Percentiles rank a stretch among this genome's conserved stretches.
Conservation (phyloP, 495 filamentous ascomycete species). For the Hyaloscypha hepaticicola region DNA sequence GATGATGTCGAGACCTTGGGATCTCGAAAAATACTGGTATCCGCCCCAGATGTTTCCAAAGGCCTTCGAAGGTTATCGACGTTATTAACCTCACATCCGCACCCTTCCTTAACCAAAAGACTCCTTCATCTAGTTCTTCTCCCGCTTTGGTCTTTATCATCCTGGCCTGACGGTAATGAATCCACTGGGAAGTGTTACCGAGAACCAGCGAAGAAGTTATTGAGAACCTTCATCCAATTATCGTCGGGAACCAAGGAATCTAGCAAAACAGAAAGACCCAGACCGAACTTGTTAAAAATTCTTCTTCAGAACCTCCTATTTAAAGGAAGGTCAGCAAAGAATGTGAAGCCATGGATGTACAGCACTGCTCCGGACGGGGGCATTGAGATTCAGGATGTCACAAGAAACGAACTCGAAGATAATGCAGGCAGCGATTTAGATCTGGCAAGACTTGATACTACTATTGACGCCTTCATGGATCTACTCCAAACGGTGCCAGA, state of each 20-base stretch:
- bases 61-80: constrained; percentile 57
- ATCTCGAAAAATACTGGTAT: constrained; percentile 37
- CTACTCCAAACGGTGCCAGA: constrained; percentile 47
- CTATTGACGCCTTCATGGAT: constrained; percentile 52
- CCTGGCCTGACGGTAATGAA: constrained; percentile 42
- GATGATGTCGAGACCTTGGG: constrained; percentile 26
- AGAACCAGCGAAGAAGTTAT: constrained; percentile 39
- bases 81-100: constrained; percentile 65
- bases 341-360: constrained; percentile 20
- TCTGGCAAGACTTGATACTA: constrained; percentile 42
- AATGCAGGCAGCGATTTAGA: not conserved
- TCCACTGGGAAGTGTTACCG: constrained; percentile 34
- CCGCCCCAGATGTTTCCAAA: constrained; percentile 40
- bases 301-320: constrained; percentile 45
- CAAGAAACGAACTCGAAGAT: not conserved
- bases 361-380: constrained; percentile 12
- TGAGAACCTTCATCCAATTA: constrained; percentile 48
- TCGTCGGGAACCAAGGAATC: constrained; percentile 34
- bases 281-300: constrained; percentile 37
- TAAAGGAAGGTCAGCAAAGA: constrained; percentile 34
- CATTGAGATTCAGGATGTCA: constrained; percentile 21
- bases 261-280: not conserved
- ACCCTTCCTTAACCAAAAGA: constrained; percentile 70
- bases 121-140: constrained; percentile 62
- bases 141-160: constrained; percentile 67